Conservation (phyloP, 768 basidiomycete species). For the Hysterangium stoloniferum region DNA sequence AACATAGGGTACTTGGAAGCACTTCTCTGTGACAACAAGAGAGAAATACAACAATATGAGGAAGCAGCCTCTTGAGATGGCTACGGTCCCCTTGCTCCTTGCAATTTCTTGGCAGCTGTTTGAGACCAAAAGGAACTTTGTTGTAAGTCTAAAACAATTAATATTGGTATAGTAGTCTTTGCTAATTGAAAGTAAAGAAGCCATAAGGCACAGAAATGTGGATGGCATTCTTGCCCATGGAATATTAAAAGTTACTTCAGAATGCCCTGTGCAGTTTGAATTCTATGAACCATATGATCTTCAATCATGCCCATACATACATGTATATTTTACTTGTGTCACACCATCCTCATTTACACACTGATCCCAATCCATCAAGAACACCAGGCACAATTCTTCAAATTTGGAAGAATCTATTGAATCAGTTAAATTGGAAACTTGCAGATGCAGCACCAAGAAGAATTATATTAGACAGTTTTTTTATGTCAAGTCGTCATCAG, state of each 20-base stretch:
- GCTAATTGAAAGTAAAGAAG: too few relatives aligned
- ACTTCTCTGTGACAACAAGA: too few relatives aligned
- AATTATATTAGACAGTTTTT: conserved; percentile 21
- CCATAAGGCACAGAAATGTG: conserved; percentile 17
- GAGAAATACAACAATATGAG: too few relatives aligned
- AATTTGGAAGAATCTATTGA: conserved; percentile 15
- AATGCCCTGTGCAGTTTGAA: not conserved
- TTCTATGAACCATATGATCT: conserved; percentile 13
- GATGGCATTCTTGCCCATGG: conserved; percentile 15
- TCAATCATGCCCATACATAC: conserved; percentile 8
- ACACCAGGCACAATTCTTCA: conserved; percentile 11
- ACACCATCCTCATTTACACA: conserved; percentile 10
- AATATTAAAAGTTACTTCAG: not conserved
- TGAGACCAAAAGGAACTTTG: conserved; percentile 16
- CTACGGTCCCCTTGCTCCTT: conserved; percentile 20
- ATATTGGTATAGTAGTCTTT: not conserved
- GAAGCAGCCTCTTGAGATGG: too few relatives aligned
- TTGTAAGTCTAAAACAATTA: conserved; percentile 13
- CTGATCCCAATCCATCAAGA: conserved; percentile 10
- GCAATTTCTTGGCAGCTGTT: conserved; percentile 15
- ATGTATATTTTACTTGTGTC: conserved; percentile 15
- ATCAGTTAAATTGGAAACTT: conserved; percentile 20
- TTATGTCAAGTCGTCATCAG: conserved; percentile 15
- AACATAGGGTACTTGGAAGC: too few relatives aligned
- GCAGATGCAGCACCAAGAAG: conserved; percentile 23